Evolutionary conservation across 1,284 basidiomycete species (phyloP).

Genomic region (Ganoderma multipileum): DNA sequence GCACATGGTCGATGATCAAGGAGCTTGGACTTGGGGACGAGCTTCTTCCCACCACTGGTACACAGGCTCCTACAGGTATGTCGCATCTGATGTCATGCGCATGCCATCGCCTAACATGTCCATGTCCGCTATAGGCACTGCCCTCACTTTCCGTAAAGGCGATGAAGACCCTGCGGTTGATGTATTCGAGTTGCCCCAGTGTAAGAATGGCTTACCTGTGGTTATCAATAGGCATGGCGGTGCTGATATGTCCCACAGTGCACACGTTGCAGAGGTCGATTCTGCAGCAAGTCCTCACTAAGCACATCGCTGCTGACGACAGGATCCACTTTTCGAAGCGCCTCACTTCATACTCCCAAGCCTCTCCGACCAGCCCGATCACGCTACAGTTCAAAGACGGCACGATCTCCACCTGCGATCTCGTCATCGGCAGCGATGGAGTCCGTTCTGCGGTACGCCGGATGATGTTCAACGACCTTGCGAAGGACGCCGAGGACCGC

Average conservation of each 20-base stretch:
- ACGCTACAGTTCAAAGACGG: constrained; percentile 57
- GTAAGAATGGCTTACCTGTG: not conserved
- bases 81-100: too few species aligned
- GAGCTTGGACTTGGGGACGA: constrained; percentile 34
- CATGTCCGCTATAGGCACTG: not conserved
- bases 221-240: not conserved
- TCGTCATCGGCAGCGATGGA: constrained; percentile 59
- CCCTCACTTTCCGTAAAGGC: not conserved
- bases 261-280: constrained; percentile 1
- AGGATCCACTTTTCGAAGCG: constrained; percentile 53
- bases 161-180: not conserved
- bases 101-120: too few species aligned
- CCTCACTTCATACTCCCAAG: constrained; percentile 51
- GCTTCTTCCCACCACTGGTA: constrained; percentile 15
- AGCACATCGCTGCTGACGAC: not conserved
- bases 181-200: not conserved
- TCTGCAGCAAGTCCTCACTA: not conserved
- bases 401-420: constrained; percentile 50
- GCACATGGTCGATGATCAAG: constrained; percentile 32
- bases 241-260: not conserved
- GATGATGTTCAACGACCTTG: constrained; percentile 24
- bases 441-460: constrained; percentile 49
- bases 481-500: constrained; percentile 25
- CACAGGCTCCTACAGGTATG: not conserved
- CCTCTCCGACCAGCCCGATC: constrained; percentile 31